Evolutionary conservation across 176 grass and related monocot species (phyloP).

Genomic region (Saccharum officinarum): DNA sequence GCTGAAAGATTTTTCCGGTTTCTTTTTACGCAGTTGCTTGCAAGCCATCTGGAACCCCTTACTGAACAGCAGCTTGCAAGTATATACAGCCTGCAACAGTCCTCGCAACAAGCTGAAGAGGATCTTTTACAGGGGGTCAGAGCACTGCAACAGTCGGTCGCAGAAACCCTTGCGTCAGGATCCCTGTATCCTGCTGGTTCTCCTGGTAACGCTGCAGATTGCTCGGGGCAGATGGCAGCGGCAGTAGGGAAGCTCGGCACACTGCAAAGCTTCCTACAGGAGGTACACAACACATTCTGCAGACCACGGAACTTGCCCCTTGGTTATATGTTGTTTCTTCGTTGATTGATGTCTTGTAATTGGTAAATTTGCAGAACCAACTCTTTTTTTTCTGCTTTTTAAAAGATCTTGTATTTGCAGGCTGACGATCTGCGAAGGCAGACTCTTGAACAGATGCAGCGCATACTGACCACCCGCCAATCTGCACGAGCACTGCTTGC

Average conservation of each 20-base stretch:
- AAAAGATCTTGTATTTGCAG: neutral
- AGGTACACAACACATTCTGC: conserved; percentile 15
- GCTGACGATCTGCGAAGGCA: conserved; percentile 55
- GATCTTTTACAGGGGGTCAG: conserved; percentile 42
- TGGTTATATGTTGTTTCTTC: neutral
- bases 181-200: conserved; percentile 5
- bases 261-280: conserved; percentile 41
- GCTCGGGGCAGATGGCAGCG: conserved; percentile 42
- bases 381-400: neutral
- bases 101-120: conserved; percentile 46
- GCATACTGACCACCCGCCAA: conserved; percentile 48
- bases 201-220: conserved; percentile 22
- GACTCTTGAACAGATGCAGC: conserved; percentile 45
- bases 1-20: neutral
- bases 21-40: conserved; percentile 40
- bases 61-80: conserved; percentile 58
- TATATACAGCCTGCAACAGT: conserved; percentile 37
- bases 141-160: conserved; percentile 40
- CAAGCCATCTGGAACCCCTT: conserved; percentile 54
- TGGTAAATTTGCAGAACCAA: neutral
- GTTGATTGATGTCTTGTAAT: neutral
- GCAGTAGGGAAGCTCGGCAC: conserved; percentile 50
- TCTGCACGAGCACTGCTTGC: conserved; percentile 56
- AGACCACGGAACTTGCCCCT: neutral
- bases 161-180: conserved; percentile 39